These are phyloP conservation scores for Singerocomus rubriflavus DNA, from an alignment of 1,284 basidiomycete species.

Conservation along the genomic window DNA sequence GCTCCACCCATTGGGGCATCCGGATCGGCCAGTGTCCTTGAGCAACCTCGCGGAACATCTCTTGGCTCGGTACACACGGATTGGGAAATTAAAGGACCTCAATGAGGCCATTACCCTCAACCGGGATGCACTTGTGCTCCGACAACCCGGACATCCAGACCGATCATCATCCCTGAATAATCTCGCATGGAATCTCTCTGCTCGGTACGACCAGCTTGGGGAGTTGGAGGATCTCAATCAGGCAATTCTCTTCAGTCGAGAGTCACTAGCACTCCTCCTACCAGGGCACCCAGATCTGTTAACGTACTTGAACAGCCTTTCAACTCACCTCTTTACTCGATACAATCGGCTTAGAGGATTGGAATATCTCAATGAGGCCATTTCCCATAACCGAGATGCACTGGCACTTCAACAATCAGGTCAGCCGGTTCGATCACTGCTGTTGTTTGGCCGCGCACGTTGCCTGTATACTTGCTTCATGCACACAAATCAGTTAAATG, in stretches of 20 bases:
- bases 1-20: neutral
- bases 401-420: neutral
- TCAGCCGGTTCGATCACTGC: neutral
- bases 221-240: neutral
- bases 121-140: neutral
- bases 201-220: neutral
- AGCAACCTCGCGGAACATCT: neutral
- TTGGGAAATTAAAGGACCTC: neutral
- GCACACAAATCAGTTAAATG: neutral
- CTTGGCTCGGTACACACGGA: neutral
- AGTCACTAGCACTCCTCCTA: neutral
- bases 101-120: neutral
- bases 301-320: neutral
- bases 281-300: neutral
- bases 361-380: neutral
- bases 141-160: neutral
- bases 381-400: neutral
- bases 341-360: neutral
- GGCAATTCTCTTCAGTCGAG: neutral
- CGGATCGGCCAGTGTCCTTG: neutral
- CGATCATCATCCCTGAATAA: neutral
- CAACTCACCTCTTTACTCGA: neutral
- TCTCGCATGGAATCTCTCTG: neutral
- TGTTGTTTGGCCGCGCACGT: neutral
- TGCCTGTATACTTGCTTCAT: neutral